Percentiles rank a stretch among this genome's conserved stretches.
Evolutionary conservation across 495 filamentous ascomycete genomes (phyloP).

Genomic region (Trichoderma virens): DNA sequence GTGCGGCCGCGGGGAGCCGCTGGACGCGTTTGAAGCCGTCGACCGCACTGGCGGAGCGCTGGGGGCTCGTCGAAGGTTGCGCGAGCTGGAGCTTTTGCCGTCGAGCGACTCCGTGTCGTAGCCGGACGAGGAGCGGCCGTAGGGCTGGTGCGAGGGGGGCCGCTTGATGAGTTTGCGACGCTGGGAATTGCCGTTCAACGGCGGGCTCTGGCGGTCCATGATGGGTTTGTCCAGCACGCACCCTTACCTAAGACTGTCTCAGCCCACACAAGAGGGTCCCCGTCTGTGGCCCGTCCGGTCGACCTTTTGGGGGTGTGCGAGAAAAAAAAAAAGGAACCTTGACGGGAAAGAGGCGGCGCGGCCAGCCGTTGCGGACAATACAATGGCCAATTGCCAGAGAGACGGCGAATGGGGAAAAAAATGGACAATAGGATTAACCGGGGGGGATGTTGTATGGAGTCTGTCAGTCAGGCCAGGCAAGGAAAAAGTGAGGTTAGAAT

Average conservation of each 20-base stretch:
- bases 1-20: slow-evolving; percentile 32
- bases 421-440: no score
- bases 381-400: no score
- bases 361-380: not conserved
- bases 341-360: not conserved
- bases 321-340: not conserved
- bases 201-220: slow-evolving; percentile 34
- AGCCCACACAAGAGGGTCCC: slow-evolving; percentile 7
- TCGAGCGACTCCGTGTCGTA: slow-evolving; percentile 40
- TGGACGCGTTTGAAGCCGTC: slow-evolving; percentile 32
- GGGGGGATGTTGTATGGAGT: no score
- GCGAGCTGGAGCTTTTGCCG: slow-evolving; percentile 45
- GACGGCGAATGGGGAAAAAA: no score
- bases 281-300: not conserved
- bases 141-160: slow-evolving; percentile 33
- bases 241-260: slow-evolving; percentile 9
- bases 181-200: slow-evolving; percentile 29
- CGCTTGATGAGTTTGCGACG: slow-evolving; percentile 50
- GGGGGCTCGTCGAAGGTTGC: slow-evolving; percentile 58
- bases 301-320: not conserved
- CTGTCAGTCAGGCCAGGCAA: no score
- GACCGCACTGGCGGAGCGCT: slow-evolving; percentile 51
- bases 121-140: slow-evolving; percentile 31
- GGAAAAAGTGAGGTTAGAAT: no score
- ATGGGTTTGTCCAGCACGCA: slow-evolving; percentile 15